Conservation (phyloP, 2,329 filamentous ascomycete genomes). For the Fusarium tjaetaba region DNA sequence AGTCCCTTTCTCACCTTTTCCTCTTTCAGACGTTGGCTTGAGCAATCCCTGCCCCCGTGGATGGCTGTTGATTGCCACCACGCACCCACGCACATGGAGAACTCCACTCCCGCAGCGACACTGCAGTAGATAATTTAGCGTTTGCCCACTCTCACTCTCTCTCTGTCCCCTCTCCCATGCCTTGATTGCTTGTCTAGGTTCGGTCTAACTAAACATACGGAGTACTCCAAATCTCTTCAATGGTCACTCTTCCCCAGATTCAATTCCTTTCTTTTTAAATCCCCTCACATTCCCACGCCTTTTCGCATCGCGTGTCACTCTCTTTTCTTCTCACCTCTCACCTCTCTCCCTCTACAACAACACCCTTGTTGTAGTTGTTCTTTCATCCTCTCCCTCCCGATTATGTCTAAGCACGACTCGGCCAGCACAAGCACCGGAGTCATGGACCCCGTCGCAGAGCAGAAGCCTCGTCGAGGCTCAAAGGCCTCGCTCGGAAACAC, state of each 20-base stretch:
- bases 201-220: background rate
- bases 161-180: background rate
- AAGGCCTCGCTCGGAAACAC: constrained; percentile 39
- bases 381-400: background rate
- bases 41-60: background rate
- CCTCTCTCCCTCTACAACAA: background rate
- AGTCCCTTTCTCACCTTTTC: background rate
- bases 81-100: background rate
- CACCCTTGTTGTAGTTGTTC: background rate
- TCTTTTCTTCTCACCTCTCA: background rate
- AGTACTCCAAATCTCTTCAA: constrained; percentile 29
- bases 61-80: constrained; percentile 23
- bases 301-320: background rate
- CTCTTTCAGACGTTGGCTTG: constrained; percentile 15
- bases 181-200: background rate
- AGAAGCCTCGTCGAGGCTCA: constrained; percentile 41
- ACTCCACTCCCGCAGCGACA: constrained; percentile 1
- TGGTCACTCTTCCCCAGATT: constrained; percentile 23
- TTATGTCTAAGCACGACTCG: constrained; percentile 39
- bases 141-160: background rate
- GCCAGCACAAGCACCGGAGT: constrained; percentile 27
- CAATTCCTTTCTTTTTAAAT: constrained; percentile 25
- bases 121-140: constrained; percentile 10
- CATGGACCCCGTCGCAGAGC: constrained; percentile 37
- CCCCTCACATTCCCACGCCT: background rate